A percentile compares a stretch with the other conserved stretches of the same genome.
phyloP scores from a whole-genome alignment of 495 filamentous ascomycete genomes.

The Pyrenula aspistea region DNA sequence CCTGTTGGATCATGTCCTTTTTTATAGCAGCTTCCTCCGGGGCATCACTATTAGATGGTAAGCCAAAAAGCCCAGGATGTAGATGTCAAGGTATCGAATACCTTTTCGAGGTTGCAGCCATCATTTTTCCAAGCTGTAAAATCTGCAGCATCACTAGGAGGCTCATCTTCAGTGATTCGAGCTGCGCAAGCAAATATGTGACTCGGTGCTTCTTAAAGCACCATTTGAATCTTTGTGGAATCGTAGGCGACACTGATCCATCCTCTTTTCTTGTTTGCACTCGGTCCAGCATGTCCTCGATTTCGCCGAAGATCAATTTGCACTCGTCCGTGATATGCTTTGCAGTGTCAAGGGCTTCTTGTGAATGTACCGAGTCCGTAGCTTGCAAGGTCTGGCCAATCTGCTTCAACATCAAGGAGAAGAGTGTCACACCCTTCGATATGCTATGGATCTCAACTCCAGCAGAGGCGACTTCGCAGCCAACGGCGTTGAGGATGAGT shows the following conservation, averaged over 20 bases:
- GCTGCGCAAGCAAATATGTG: constrained; percentile 29
- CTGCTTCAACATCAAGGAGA: constrained; percentile 30
- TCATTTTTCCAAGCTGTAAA: constrained; percentile 23
- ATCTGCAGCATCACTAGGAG: constrained; percentile 28
- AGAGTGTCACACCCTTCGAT: constrained; percentile 31
- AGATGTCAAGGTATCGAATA: not conserved
- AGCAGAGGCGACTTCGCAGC: constrained; percentile 27
- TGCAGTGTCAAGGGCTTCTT: constrained; percentile 23
- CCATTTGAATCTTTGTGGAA: constrained; percentile 29
- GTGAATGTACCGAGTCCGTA: constrained; percentile 14
- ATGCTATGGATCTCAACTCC: constrained; percentile 33
- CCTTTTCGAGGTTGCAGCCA: constrained; percentile 8
- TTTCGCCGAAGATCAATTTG: constrained; percentile 28
- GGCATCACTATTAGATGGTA: constrained; percentile 3
- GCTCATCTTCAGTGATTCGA: constrained; percentile 33
- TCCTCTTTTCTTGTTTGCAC: constrained; percentile 21
- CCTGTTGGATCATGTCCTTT: constrained; percentile 26
- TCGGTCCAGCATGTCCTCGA: constrained; percentile 31
- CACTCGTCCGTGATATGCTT: constrained; percentile 29
- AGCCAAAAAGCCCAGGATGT: constrained; percentile 3
- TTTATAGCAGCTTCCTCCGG: constrained; percentile 3
- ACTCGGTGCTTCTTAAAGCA: constrained; percentile 32
- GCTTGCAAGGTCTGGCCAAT: constrained; percentile 21
- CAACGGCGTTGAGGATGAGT: constrained; percentile 30
- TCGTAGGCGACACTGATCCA: constrained; percentile 13